Base-by-base conservation (phyloP, 106 monocot species). In the Dioscorea zingiberensis region DNA sequence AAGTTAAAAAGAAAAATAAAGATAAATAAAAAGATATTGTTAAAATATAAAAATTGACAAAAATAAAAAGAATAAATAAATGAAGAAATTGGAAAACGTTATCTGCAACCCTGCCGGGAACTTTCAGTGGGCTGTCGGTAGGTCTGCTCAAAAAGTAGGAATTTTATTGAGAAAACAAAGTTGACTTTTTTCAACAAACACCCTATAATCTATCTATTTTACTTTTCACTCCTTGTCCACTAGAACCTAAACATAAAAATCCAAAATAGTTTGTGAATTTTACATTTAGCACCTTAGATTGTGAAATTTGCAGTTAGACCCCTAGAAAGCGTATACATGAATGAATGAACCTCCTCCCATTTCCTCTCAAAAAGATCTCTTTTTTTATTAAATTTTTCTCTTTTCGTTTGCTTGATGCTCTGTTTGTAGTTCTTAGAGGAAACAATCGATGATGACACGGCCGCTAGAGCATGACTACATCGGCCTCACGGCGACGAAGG, bases 381-480 rank as follows among this genome's bases (percentile, higher is more conserved):
- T 14, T 60, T 21, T 54, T 9, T 25, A 3, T 55, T 27, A 47
- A 3, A 32, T 19, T 65, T 19, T 29, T 61, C 28, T 16, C 19
- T 56, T 24, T 56, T 18, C 2, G 3, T 21, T 18, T 13, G 13
- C 46, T 58, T 56, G 32, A 66, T 74, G 74, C 24, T 60, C 44
- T 65, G 19, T n/a, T n/a, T 49, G 66, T 16, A 27, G 32, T 58
- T 58, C 44, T 8, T 12, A 45, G 24, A 7, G 15, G 64, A 47
- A 7, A 44, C 64, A 14, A 27, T 19, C 18, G 18, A n/a, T 59
- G 7, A 88, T 88, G 84, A 64, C 81, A 44, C 75, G 75, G 25
- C 81, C 84, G 45, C 66, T 76, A 45, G 88, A 88, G 75, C 87
- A 84, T 64, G 80, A 87, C 61, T 88, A 84, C 84, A 81, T 88